phyloP scores from a whole-genome alignment of 2,329 filamentous ascomycete species.

The Knoxdaviesia capensis region DNA sequence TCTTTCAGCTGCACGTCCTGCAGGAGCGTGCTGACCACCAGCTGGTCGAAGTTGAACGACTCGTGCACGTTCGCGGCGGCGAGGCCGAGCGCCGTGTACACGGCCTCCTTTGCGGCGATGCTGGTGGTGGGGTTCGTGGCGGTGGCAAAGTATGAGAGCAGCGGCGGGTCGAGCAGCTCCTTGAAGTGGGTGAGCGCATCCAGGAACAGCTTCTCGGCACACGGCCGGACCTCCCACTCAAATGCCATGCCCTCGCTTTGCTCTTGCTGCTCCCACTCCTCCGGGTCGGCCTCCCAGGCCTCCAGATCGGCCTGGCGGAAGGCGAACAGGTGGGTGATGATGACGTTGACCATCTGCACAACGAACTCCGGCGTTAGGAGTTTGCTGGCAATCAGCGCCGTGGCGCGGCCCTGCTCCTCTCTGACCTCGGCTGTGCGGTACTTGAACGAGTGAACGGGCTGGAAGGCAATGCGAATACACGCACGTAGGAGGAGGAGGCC shows the following conservation, averaged over 20 bases:
- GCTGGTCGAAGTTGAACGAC: conserved; percentile 63
- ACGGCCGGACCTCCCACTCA: conserved; percentile 83
- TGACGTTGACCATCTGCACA: conserved; percentile 59
- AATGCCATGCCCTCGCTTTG: conserved; percentile 69
- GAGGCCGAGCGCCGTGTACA: conserved; percentile 84
- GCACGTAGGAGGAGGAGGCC: conserved; percentile 65
- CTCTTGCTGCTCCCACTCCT: conserved; percentile 87
- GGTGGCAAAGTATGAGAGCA: conserved; percentile 65
- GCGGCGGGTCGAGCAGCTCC: conserved; percentile 53
- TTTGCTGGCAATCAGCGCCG: conserved; percentile 46
- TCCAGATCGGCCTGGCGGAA: conserved; percentile 71
- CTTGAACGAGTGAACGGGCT: conserved; percentile 62
- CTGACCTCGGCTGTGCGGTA: conserved; percentile 58
- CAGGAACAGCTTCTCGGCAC: conserved; percentile 82
- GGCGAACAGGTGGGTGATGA: conserved; percentile 75
- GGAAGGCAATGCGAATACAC: conserved; percentile 71
- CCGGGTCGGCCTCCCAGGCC: conserved; percentile 84
- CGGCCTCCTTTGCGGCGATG: conserved; percentile 74
- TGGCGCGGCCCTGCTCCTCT: conserved; percentile 52
- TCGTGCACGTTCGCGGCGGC: conserved; percentile 57
- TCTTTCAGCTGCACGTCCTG: conserved; percentile 51
- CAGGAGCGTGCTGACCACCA: conserved; percentile 56
- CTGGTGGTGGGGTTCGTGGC: conserved; percentile 45
- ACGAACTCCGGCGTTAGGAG: conserved; percentile 63
- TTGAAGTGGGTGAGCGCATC: conserved; percentile 85